Conservation (phyloP, 176 grass and related monocot genomes). For the Oryza meridionalis region DNA sequence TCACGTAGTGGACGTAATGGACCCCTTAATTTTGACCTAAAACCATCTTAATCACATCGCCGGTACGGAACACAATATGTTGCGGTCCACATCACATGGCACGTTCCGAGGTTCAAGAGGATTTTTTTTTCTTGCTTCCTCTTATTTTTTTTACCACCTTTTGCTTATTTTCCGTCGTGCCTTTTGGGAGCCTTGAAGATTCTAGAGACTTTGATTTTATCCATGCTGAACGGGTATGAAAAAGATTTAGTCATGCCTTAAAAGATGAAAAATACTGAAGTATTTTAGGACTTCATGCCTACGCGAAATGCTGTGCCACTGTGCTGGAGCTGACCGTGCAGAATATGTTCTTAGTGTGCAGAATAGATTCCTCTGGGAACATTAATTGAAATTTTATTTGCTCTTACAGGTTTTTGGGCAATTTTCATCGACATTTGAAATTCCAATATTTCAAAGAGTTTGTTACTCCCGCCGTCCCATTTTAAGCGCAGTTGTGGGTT, state of each 20-base stretch:
- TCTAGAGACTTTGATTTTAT: background rate
- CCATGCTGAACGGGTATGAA: background rate
- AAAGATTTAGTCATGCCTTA: background rate
- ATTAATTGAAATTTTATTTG: no score
- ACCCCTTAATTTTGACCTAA: constrained; percentile 35
- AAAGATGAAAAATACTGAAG: background rate
- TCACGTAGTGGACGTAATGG: background rate
- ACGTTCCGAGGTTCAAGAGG: constrained; percentile 28
- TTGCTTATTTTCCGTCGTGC: background rate
- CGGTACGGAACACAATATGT: constrained; percentile 33
- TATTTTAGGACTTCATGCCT: no score
- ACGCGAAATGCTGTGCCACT: no score
- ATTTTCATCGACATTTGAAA: no score
- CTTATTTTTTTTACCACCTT: background rate
- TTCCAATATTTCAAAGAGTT: no score
- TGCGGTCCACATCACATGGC: constrained; percentile 32
- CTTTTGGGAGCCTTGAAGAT: background rate
- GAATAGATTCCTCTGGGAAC: no score
- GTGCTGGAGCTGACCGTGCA: no score
- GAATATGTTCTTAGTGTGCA: no score
- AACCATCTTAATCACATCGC: constrained; percentile 31
- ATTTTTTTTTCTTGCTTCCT: background rate
- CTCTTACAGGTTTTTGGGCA: no score
- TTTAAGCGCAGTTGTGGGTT: no score
- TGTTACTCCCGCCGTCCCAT: no score